phyloP scores from a whole-genome alignment of 495 filamentous ascomycete genomes.

The Friedmanniomyces simplex region DNA sequence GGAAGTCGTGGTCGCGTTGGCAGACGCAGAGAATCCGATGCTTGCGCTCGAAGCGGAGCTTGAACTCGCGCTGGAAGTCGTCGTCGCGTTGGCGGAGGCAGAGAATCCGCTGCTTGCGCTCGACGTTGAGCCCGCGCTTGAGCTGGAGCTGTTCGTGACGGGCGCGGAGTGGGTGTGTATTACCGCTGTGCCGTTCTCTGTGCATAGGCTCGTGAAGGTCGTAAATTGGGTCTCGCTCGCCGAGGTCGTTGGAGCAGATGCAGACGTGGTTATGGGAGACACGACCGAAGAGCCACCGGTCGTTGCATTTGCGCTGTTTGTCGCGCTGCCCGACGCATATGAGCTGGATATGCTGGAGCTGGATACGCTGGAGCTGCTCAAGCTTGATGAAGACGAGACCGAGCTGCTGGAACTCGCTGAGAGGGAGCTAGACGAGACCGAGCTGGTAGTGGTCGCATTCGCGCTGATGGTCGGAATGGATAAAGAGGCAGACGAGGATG shows the following conservation, averaged over 20 bases:
- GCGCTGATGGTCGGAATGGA: background rate
- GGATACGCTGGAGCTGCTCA: background rate
- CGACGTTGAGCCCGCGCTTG: background rate
- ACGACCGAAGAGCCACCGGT: background rate
- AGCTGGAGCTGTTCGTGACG: background rate
- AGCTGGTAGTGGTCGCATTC: no score
- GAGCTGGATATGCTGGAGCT: background rate
- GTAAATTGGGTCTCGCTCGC: background rate
- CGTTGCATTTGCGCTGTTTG: background rate
- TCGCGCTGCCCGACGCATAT: background rate
- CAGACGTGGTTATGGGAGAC: background rate
- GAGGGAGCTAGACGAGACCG: background rate
- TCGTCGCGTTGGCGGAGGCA: background rate
- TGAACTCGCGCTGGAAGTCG: background rate
- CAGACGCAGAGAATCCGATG: background rate
- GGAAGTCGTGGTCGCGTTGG: background rate
- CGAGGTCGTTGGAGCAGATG: background rate
- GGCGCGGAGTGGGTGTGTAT: background rate
- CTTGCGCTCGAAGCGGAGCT: background rate
- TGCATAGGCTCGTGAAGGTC: constrained; percentile 1
- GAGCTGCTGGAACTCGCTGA: background rate
- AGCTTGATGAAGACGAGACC: background rate
- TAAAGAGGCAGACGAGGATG: background rate
- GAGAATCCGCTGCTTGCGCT: background rate
- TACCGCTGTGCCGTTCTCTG: background rate